Evolutionary conservation across 805 yeast species (phyloP).

Genomic region (Cyberlindnera mycetangii): DNA sequence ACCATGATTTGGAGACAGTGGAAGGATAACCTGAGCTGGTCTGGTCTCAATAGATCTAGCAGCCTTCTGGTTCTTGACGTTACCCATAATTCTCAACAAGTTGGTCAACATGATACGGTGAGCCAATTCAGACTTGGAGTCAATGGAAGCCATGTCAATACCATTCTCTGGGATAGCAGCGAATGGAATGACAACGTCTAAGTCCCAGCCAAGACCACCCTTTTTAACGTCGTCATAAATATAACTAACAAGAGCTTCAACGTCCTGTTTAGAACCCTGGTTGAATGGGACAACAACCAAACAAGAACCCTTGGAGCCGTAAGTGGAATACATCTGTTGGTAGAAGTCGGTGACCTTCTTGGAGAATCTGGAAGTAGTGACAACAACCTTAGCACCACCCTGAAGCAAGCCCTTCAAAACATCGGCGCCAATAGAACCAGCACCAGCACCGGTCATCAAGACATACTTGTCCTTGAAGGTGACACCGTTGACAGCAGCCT

Average conservation of each 20-base stretch:
- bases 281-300: slow-evolving; percentile 97
- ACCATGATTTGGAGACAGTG: slow-evolving; percentile 98
- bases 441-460: slow-evolving; percentile 97
- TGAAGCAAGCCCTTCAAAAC: slow-evolving; percentile 88
- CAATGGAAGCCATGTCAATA: slow-evolving; percentile 88
- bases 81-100: slow-evolving; percentile 87
- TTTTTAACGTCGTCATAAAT: slow-evolving; percentile 80
- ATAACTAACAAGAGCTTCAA: slow-evolving; percentile 77
- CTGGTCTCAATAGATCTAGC: slow-evolving; percentile 81
- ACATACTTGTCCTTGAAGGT: slow-evolving; percentile 87
- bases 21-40: slow-evolving; percentile 96
- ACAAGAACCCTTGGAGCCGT: slow-evolving; percentile 89
- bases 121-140: slow-evolving; percentile 94
- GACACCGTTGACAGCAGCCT: slow-evolving; percentile 91
- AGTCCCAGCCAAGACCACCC: slow-evolving; percentile 97
- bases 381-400: slow-evolving; percentile 98
- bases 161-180: slow-evolving; percentile 99
- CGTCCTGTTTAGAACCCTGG: slow-evolving; percentile 96
- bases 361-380: slow-evolving; percentile 94
- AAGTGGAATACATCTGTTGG: slow-evolving; percentile 88
- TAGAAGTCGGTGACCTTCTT: slow-evolving; percentile 93
- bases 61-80: slow-evolving; percentile 79
- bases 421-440: slow-evolving; percentile 98
- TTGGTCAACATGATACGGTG: slow-evolving; percentile 98
- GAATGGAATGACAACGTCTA: slow-evolving; percentile 93